Evolutionary conservation across 1,284 basidiomycete genomes (phyloP).

Genomic region (Irpex sp.): DNA sequence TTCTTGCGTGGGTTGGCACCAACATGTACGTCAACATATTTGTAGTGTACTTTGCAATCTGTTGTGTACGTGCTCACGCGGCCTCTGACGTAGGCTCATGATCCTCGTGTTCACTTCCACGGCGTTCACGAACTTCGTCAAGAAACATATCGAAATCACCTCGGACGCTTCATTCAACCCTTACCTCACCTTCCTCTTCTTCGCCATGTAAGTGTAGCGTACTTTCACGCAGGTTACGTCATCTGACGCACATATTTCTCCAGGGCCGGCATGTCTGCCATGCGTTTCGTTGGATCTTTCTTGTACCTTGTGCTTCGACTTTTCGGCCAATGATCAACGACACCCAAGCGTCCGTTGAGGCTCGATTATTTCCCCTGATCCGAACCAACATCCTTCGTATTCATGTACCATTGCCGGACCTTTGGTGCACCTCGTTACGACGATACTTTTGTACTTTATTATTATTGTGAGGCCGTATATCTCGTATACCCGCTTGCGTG

Average conservation of each 20-base stretch:
- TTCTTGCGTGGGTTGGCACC: constrained; percentile 79
- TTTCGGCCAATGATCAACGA: constrained; percentile 38
- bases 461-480: constrained; percentile 2
- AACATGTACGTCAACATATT: constrained; percentile 58
- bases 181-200: constrained; percentile 80
- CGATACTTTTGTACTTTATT: not conserved
- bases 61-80: constrained; percentile 11
- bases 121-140: constrained; percentile 65
- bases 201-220: constrained; percentile 56
- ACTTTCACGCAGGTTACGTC: not conserved
- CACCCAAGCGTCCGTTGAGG: not conserved
- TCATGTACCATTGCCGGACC: constrained; percentile 10
- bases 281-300: constrained; percentile 75
- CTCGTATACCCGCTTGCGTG: constrained; percentile 5
- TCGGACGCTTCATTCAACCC: constrained; percentile 69
- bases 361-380: not conserved
- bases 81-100: constrained; percentile 45
- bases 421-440: constrained; percentile 4
- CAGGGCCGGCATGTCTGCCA: constrained; percentile 71
- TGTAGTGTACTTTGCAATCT: constrained; percentile 1
- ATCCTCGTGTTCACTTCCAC: constrained; percentile 79
- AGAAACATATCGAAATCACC: constrained; percentile 41
- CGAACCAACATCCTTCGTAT: not conserved
- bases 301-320: constrained; percentile 75
- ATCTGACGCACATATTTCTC: constrained; percentile 8